Base-by-base conservation (phyloP, 768 basidiomycete genomes). In the Fibroporia radiculosa region DNA sequence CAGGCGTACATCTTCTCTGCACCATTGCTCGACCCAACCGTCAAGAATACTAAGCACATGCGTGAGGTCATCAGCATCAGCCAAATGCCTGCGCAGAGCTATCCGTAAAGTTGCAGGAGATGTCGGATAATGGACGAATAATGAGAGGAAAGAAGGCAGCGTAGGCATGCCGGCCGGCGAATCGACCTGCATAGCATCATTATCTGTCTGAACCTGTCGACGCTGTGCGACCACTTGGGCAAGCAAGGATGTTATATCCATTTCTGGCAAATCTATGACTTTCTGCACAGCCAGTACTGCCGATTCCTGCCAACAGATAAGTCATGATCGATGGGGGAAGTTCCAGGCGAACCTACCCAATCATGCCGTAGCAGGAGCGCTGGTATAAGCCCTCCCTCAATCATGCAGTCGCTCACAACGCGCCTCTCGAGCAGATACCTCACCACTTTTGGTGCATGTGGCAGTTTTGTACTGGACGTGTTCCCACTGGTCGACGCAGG, bases 231-330 rank as follows among this genome's bases (percentile, higher is more conserved):
- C 58, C 16, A 82, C 68, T 12, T 59, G 52, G 35, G 65, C 66
- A 3, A 87, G 66, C 3, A 71, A 63, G 24, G 72, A 68, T 19
- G 85, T 67, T 29, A 89, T 58, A 49, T 86, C 81, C 13, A 66
- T 54, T 59, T 90, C 86, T 1, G 80, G 66, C 42, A 91, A 53
- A 57, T 91, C 87, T 5, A 66, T 56, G 16, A 89, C 77, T 2
- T 56, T 64, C 3, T 64, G 60, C 38, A 88, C 61, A 25, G 82
- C 72, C 11, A 77, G 52, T 47, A 72, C 56, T 33, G 85, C 67
- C 3, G 61, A 52, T 33, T 50, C 48, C 66, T 68, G 24, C n/a
- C 22, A 31, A 23, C 20, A 6, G 3, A 18, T 16, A 40, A 38
- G 22, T 25, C n/a, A 16, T 27, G n/a, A 41, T 20, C 37, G n/a